Evolutionary conservation across 2,329 filamentous ascomycete genomes (phyloP), one percentile per base, ranked within the genome.

Genomic region (Periconia sp.): DNA sequence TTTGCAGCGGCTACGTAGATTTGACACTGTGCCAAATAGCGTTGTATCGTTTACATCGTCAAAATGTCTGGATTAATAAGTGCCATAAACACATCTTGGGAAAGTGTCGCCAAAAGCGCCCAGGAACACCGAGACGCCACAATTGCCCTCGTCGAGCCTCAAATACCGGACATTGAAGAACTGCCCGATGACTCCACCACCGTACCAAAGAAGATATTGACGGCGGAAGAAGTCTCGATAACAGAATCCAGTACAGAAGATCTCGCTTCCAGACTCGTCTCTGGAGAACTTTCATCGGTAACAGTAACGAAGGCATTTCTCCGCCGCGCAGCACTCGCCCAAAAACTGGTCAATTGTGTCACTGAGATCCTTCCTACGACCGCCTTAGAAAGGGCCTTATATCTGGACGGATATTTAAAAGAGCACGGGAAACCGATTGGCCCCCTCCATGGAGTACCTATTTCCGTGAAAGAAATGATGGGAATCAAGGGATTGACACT

Each of bases 251-350:
- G 74, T 4, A 68, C 78, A n/a, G 71, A 74, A 40, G 48, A 56
- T 1, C 68, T 82, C 2, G 54, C 75, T 1, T 50, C 59, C 13
- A 63, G 63, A 37, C 67, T 84, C 24, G 70, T 75, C 5, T 68
- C 63, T 5, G 74, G 74, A 6, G 63, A 73, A 37, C 54, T 78
- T 15, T 74, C 68, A 9, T 69, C 74, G 22, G 67, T 66, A 1
- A 61, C 69, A 12, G 76, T 83, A 7, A 74, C 72, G 3, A 74
- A 69, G 22, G 81, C 80, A 1, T 84, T 83, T 58, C 64, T 83
- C 30, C 69, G 78, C 31, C 69, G 81, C 28, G 81, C 81, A 18
- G 78, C 62, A 4, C 59, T 84, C 15, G 80, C 80, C 1, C 77
- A 80, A 48, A 73, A 72, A 52, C 64, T 79, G 34, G 73, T 75